A percentile compares a stretch with the other conserved stretches of the same genome.
These are phyloP conservation scores for Phytophthora melonis DNA, from an alignment of 352 stramenopile genomes.

Conservation along the genomic window DNA sequence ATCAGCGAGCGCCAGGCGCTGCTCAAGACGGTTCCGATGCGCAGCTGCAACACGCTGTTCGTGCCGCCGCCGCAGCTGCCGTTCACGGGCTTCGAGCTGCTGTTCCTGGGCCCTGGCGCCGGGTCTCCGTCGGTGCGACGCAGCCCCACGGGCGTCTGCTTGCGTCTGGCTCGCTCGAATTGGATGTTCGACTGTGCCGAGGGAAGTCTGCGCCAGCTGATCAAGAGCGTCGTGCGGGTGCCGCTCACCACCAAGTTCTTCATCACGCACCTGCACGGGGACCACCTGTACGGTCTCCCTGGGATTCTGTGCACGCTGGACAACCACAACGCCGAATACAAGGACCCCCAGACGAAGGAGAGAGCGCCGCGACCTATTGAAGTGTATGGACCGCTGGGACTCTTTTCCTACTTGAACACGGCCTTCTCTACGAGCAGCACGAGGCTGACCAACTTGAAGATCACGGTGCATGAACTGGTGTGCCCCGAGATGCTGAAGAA, in stretches of 20 bases:
- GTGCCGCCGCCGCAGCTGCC: slow-evolving; percentile 45
- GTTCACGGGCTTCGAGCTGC: slow-evolving; percentile 88
- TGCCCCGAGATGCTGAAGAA: slow-evolving; percentile 55
- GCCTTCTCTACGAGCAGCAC: slow-evolving; percentile 72
- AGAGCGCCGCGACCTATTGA: slow-evolving; percentile 60
- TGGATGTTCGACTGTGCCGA: slow-evolving; percentile 93
- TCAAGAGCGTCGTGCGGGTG: slow-evolving; percentile 79
- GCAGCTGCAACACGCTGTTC: slow-evolving; percentile 68
- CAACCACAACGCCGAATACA: slow-evolving; percentile 74
- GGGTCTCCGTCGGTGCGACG: slow-evolving; percentile 75
- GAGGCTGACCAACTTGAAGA: slow-evolving; percentile 70
- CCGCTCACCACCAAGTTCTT: slow-evolving; percentile 88
- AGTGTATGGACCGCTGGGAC: slow-evolving; percentile 80
- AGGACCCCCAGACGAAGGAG: slow-evolving; percentile 65
- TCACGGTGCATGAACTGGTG: slow-evolving; percentile 85
- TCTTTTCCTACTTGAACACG: slow-evolving; percentile 85
- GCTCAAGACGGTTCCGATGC: slow-evolving; percentile 61
- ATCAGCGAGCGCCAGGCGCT: slow-evolving; percentile 54
- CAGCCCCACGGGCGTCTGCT: slow-evolving; percentile 68
- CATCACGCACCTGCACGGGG: slow-evolving; percentile 85
- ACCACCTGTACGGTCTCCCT: slow-evolving; percentile 87
- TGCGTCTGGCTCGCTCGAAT: slow-evolving; percentile 71
- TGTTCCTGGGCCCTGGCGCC: slow-evolving; percentile 85
- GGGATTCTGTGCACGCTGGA: slow-evolving; percentile 88
- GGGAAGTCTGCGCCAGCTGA: slow-evolving; percentile 81